Evolutionary conservation across 768 basidiomycete genomes (phyloP).

Genomic region (Myochromella boudieri): DNA sequence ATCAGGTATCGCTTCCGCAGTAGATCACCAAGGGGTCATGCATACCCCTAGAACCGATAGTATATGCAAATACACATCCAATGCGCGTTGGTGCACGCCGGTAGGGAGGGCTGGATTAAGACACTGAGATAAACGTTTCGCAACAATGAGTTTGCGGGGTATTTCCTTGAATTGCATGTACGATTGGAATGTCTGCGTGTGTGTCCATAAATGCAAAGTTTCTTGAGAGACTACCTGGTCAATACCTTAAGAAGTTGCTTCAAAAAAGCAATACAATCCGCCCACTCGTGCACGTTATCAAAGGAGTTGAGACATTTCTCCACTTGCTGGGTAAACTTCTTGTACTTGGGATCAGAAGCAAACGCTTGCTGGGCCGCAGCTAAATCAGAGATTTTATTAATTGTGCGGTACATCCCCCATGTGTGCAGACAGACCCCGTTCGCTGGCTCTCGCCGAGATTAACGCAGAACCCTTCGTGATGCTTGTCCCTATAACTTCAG

Average conservation of each 20-base stretch:
- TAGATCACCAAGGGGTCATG: constrained; percentile 7
- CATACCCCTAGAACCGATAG: constrained; percentile 88
- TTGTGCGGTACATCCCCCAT: not conserved
- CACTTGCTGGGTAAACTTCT: constrained; percentile 90
- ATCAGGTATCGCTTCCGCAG: constrained; percentile 2
- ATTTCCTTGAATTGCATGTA: constrained; percentile 96
- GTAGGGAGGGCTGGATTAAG: constrained; percentile 96
- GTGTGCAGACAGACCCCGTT: constrained; percentile 44
- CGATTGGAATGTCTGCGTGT: constrained; percentile 79
- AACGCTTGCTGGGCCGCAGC: constrained; percentile 54
- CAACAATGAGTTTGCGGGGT: constrained; percentile 89
- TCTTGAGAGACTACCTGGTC: not conserved
- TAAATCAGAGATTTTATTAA: constrained; percentile 17
- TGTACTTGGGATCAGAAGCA: constrained; percentile 87
- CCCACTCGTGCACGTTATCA: constrained; percentile 98
- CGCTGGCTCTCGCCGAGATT: constrained; percentile 43
- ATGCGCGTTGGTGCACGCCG: constrained; percentile 93
- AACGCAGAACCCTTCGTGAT: constrained; percentile 39
- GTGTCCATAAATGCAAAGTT: not conserved
- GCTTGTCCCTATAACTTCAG: constrained; percentile 31
- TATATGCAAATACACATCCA: constrained; percentile 94
- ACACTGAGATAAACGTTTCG: constrained; percentile 95
- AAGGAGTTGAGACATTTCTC: constrained; percentile 93
- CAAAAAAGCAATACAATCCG: constrained; percentile 97
- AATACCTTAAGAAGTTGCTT: constrained; percentile 88